These are phyloP conservation scores for Diaporthe australafricana DNA, from an alignment of 2,329 filamentous ascomycete species.

Conservation along the genomic window DNA sequence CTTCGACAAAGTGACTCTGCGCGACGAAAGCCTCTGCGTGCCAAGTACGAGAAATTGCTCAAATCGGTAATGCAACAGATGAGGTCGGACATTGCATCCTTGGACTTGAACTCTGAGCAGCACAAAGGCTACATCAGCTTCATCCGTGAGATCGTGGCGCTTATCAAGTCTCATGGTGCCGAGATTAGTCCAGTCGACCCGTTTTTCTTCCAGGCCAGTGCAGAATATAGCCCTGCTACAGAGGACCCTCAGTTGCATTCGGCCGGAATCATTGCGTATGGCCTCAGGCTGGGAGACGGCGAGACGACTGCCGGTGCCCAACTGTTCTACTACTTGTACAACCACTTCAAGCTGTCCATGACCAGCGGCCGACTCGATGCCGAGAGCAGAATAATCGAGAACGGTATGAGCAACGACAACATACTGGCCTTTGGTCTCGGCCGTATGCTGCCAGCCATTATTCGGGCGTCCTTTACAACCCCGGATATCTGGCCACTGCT, in stretches of 20 bases:
- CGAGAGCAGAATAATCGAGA: conserved; percentile 58
- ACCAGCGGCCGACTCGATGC: conserved; percentile 60
- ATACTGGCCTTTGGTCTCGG: conserved; percentile 61
- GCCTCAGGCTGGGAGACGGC: conserved; percentile 64
- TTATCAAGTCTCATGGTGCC: conserved; percentile 65
- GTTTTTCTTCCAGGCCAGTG: conserved; percentile 68
- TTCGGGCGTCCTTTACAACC: conserved; percentile 51
- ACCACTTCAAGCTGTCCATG: conserved; percentile 67
- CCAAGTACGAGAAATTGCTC: conserved; percentile 57
- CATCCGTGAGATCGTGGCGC: conserved; percentile 61
- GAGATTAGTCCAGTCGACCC: conserved; percentile 65
- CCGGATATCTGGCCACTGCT: conserved; percentile 59
- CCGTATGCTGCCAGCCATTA: conserved; percentile 66
- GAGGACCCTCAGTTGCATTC: conserved; percentile 69
- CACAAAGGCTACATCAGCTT: conserved; percentile 64
- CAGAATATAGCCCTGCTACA: conserved; percentile 65
- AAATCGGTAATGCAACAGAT: conserved; percentile 65
- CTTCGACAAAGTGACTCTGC: conserved; percentile 53
- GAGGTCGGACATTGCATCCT: conserved; percentile 58
- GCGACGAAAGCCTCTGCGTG: conserved; percentile 50
- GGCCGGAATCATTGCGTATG: conserved; percentile 67
- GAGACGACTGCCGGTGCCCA: conserved; percentile 59
- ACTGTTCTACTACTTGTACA: conserved; percentile 68
- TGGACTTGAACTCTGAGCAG: conserved; percentile 49
- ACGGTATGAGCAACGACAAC: conserved; percentile 59